A percentile compares a stretch with the other conserved stretches of the same genome.
Evolutionary conservation across 1,284 basidiomycete genomes (phyloP).

Genomic region (Puccinia polysora): DNA sequence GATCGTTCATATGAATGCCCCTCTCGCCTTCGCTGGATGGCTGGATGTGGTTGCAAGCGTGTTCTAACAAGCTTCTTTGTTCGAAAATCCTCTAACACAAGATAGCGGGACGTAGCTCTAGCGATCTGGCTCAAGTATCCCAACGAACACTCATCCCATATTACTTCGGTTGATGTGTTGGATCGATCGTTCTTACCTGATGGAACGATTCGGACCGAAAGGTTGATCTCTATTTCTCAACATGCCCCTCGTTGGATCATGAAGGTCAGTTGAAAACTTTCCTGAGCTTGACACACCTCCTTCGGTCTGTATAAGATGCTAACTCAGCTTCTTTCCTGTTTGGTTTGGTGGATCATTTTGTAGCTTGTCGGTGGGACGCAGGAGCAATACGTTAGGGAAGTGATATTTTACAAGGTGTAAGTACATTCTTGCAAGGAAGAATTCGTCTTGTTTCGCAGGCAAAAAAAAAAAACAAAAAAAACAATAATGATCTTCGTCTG

Average conservation of each 20-base stretch:
- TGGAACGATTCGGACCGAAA: conserved; percentile 34
- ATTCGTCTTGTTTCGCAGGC: neutral
- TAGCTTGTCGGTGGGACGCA: conserved; percentile 33
- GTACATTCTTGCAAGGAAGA: too few species aligned
- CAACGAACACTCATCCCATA: conserved; percentile 22
- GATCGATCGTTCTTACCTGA: conserved; percentile 28
- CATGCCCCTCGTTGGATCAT: conserved; percentile 43
- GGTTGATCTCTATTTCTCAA: conserved; percentile 35
- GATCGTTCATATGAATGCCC: neutral
- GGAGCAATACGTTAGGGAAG: conserved; percentile 41
- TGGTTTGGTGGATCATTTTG: neutral
- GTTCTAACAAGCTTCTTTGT: too few species aligned
- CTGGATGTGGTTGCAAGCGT: too few species aligned
- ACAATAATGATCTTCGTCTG: neutral
- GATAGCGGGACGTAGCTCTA: conserved; percentile 31
- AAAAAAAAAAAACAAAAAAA: neutral
- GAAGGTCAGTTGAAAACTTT: too few species aligned
- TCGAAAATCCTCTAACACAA: conserved; percentile 6
- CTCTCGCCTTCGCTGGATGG: neutral
- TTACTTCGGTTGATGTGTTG: conserved; percentile 33
- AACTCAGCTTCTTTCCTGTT: neutral
- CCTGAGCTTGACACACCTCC: too few species aligned
- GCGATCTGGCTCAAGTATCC: conserved; percentile 43
- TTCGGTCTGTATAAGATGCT: too few species aligned
- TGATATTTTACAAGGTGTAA: conserved; percentile 36